Percentiles rank a stretch among this genome's conserved stretches.
Evolutionary conservation across 257 asterid genomes (phyloP).

Genomic region (Ophiorrhiza pumila): DNA sequence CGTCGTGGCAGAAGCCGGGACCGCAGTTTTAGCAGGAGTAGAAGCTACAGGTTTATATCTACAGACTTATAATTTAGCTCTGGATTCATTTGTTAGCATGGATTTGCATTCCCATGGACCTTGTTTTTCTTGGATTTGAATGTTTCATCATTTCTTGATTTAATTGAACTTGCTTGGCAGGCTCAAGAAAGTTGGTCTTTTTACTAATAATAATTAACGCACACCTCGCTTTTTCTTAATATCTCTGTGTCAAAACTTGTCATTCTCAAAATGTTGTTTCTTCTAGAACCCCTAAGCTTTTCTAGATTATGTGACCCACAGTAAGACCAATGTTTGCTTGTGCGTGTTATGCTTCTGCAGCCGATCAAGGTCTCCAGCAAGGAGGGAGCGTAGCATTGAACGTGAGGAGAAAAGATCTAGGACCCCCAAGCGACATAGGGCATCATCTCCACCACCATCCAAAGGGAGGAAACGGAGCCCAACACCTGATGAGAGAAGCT

Average conservation of each 20-base stretch:
- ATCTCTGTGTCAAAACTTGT: not conserved
- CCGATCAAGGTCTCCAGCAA: constrained; percentile 51
- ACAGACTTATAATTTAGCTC: not conserved
- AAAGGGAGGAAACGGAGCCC: constrained; percentile 39
- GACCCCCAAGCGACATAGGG: constrained; percentile 40
- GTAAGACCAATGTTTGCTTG: no score
- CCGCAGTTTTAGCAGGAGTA: constrained; percentile 47
- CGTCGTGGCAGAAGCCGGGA: constrained; percentile 46
- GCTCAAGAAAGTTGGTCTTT: not conserved
- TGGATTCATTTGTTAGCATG: not conserved
- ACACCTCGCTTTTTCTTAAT: not conserved
- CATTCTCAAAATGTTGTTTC: no score
- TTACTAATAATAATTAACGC: not conserved
- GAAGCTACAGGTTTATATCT: constrained; percentile 47
- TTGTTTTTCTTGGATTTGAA: not conserved
- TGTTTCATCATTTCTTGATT: not conserved
- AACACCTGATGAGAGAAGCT: constrained; percentile 48
- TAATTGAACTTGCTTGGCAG: not conserved
- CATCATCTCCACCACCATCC: constrained; percentile 39
- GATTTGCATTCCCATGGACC: not conserved
- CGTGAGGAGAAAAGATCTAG: constrained; percentile 46
- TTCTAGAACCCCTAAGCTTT: no score
- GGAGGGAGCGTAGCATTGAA: constrained; percentile 44
- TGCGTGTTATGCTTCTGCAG: constrained; percentile 26
- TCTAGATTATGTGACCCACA: no score